These are phyloP conservation scores for Xylaria sp. DNA, from an alignment of 2,329 filamentous ascomycete species.

Conservation along the genomic window DNA sequence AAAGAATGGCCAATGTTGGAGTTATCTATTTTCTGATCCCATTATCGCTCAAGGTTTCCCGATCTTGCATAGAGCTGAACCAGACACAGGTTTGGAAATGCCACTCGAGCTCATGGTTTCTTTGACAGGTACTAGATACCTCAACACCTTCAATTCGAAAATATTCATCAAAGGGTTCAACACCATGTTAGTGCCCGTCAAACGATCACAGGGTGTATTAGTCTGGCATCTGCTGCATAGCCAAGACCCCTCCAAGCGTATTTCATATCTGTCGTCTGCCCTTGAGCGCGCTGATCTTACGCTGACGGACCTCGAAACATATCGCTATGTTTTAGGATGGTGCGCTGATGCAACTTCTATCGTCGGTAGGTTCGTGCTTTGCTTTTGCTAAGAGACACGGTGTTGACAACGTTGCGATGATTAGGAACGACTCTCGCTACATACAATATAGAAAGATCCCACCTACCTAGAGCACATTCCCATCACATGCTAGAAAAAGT, in stretches of 20 bases:
- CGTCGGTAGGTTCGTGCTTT: background rate
- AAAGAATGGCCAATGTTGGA: slow-evolving; percentile 10
- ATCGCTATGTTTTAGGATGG: background rate
- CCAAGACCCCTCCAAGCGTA: background rate
- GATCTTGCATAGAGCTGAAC: background rate
- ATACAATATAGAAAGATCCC: background rate
- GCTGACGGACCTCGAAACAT: background rate
- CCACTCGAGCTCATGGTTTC: background rate
- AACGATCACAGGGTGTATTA: background rate
- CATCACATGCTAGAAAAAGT: background rate
- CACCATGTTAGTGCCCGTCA: background rate
- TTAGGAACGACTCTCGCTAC: background rate
- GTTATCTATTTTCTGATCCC: slow-evolving; percentile 1
- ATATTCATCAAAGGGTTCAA: slow-evolving; percentile 3
- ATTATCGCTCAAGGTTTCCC: slow-evolving; percentile 7
- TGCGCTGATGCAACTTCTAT: background rate
- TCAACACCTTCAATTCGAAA: background rate
- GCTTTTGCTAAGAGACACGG: no score
- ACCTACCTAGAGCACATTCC: background rate
- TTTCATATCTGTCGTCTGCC: background rate
- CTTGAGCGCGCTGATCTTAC: background rate
- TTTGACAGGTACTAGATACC: background rate
- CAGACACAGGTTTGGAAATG: background rate
- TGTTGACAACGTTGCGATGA: no score
- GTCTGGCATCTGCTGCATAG: slow-evolving; percentile 4